Base-by-base conservation (phyloP, 768 basidiomycete genomes). In the Termitomyces sp. region DNA sequence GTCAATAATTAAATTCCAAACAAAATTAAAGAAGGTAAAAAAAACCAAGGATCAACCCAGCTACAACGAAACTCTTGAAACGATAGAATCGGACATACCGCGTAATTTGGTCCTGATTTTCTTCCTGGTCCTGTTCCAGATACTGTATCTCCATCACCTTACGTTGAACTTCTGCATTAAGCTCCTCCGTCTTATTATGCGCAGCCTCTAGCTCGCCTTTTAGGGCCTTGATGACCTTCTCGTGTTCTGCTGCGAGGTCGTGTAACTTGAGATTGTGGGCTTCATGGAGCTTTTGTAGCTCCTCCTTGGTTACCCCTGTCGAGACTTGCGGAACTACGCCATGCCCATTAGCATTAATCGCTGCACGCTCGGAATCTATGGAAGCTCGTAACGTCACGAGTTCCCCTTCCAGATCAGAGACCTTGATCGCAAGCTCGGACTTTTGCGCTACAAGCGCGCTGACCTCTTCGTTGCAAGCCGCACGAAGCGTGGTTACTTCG, bases 141-240 rank as follows among this genome's bases (percentile, higher is more conserved):
- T 86, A 89, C 62, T 83, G 78, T 46, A 92, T 87, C 72, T 93
- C 92, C 88, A 93, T 86, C 57, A 79, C 78, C 70, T 90, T 91
- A 59, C 87, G 79, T 5, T 72, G 76, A 53, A 89, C 72, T 60
- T 88, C 85, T 57, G 80, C 75, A 64, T 85, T 76, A 46, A 86
- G 72, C 51, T 85, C 84, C 20, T 76, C 74, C 39, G 81, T 74
- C 65, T 76, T 81, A 27, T 65, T 59, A 56, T 77, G 71, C 13
- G 83, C 73, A 10, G 69, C 71, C 36, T 86, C 84, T 8, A 91
- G 76, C 64, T 90, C 80, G 36, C 80, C 79, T 65, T 72, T 78
- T 50, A 87, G 54, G 39, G 63, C 74, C 62, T 80, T 81, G 48
- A 84, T 67, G 27, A 73, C 74, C 62, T 84, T 85, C 31, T 85